A percentile compares a stretch with the other conserved stretches of the same genome.
Conservation (phyloP, 1,139 yeast genomes). For the Diutina neorugosa region DNA sequence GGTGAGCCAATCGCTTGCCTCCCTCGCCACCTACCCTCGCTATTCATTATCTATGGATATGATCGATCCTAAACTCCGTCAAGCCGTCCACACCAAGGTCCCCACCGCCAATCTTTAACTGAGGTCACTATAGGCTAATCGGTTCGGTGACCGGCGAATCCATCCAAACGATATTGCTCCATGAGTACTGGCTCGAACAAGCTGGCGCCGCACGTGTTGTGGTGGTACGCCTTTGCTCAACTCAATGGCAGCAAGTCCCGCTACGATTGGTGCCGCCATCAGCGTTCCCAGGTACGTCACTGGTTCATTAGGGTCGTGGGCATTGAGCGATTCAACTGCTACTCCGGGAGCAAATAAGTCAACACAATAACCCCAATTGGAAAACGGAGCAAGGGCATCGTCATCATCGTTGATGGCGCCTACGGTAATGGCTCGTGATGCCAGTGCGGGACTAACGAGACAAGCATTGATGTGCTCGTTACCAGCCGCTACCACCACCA, state of each 20-base stretch:
- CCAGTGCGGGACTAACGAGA: slow-evolving; percentile 68
- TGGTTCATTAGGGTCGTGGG: slow-evolving; percentile 13
- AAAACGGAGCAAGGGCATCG: slow-evolving; percentile 59
- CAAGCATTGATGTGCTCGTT: slow-evolving; percentile 73
- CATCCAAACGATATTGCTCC: slow-evolving; percentile 12
- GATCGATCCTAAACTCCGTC: neutral
- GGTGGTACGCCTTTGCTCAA: slow-evolving; percentile 48
- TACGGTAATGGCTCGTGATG: slow-evolving; percentile 60
- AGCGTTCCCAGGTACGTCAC: slow-evolving; percentile 68
- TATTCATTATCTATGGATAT: neutral
- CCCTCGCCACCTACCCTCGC: neutral
- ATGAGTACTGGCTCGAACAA: slow-evolving; percentile 16
- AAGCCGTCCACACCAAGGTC: neutral
- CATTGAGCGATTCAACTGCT: slow-evolving; percentile 36
- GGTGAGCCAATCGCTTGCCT: neutral
- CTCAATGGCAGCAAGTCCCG: slow-evolving; percentile 59
- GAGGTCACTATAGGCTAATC: slow-evolving; percentile 26
- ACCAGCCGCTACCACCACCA: slow-evolving; percentile 85
- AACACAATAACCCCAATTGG: slow-evolving; percentile 86
- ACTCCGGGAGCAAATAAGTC: slow-evolving; percentile 79
- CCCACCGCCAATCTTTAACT: neutral
- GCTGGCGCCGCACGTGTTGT: slow-evolving; percentile 22
- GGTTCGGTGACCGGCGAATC: slow-evolving; percentile 35
- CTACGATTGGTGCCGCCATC: slow-evolving; percentile 73
- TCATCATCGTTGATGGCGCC: slow-evolving; percentile 74